Evolutionary conservation across 2,329 filamentous ascomycete genomes (phyloP).

Genomic region (Helicocarpus griseus): DNA sequence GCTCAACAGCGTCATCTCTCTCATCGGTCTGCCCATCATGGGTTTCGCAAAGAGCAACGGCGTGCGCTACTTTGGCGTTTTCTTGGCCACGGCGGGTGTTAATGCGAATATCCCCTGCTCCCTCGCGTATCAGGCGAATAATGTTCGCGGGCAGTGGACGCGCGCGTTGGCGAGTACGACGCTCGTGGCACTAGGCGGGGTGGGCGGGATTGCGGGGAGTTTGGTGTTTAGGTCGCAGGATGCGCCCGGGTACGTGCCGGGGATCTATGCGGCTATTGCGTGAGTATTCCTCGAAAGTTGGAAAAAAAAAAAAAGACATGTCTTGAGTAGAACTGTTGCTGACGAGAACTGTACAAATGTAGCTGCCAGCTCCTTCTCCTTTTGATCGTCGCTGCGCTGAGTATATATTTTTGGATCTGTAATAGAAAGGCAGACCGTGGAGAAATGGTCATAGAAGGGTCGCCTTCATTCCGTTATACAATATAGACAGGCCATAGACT

Average conservation of each 20-base stretch:
- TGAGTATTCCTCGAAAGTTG: slow-evolving; percentile 6
- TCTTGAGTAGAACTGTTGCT: too few species aligned
- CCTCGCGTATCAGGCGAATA: slow-evolving; percentile 78
- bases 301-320: not conserved
- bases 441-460: slow-evolving; percentile 25
- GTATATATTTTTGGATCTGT: slow-evolving; percentile 23
- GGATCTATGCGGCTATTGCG: slow-evolving; percentile 24
- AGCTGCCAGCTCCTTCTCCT: slow-evolving; percentile 28
- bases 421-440: slow-evolving; percentile 27
- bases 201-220: slow-evolving; percentile 68
- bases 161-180: slow-evolving; percentile 68
- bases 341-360: not conserved
- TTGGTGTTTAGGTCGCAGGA: slow-evolving; percentile 55
- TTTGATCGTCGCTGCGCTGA: slow-evolving; percentile 20
- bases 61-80: slow-evolving; percentile 64
- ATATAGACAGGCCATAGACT: slow-evolving; percentile 7
- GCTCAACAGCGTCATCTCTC: slow-evolving; percentile 54
- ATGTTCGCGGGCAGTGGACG: slow-evolving; percentile 83
- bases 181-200: slow-evolving; percentile 64
- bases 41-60: slow-evolving; percentile 50
- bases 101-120: slow-evolving; percentile 67
- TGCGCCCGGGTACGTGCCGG: slow-evolving; percentile 26
- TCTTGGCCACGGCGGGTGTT: slow-evolving; percentile 64
- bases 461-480: slow-evolving; percentile 30
- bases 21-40: slow-evolving; percentile 64